These are phyloP conservation scores for Tricholoma bakamatsutake DNA, from an alignment of 768 basidiomycete genomes.

Conservation along the genomic window DNA sequence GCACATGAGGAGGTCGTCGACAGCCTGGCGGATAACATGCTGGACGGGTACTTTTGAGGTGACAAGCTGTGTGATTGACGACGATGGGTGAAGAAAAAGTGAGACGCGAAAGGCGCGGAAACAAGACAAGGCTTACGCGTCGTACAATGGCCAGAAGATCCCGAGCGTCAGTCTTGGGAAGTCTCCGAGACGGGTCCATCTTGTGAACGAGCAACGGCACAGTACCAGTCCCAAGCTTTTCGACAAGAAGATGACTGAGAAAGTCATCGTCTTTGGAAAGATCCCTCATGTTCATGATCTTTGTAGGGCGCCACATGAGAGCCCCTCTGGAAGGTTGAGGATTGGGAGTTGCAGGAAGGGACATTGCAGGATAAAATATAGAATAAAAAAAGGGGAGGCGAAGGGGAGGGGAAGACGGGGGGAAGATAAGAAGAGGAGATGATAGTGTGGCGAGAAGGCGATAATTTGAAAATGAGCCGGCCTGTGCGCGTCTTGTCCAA, in stretches of 20 bases:
- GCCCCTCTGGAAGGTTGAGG: slow-evolving; percentile 18
- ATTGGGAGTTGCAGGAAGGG: slow-evolving; percentile 21
- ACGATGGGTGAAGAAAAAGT: slow-evolving; percentile 14
- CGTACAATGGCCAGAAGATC: slow-evolving; percentile 67
- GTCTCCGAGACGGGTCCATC: slow-evolving; percentile 73
- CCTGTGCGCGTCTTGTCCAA: slow-evolving; percentile 4
- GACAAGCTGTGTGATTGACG: slow-evolving; percentile 44
- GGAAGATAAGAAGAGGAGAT: slow-evolving; percentile 8
- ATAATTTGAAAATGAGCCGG: slow-evolving; percentile 3
- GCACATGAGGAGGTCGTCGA: slow-evolving; percentile 73
- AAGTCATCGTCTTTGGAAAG: slow-evolving; percentile 89
- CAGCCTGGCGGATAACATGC: slow-evolving; percentile 61
- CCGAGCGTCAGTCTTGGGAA: slow-evolving; percentile 68
- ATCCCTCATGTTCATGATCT: slow-evolving; percentile 89
- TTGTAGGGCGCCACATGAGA: slow-evolving; percentile 72
- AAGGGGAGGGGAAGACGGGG: slow-evolving; percentile 14
- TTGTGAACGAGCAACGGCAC: slow-evolving; percentile 86
- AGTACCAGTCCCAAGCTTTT: slow-evolving; percentile 76
- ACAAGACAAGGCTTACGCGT: slow-evolving; percentile 50
- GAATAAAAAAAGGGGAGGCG: slow-evolving; percentile 5
- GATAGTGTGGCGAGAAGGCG: slow-evolving; percentile 1
- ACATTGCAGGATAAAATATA: slow-evolving; percentile 19
- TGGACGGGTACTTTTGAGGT: slow-evolving; percentile 47
- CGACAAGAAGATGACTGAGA: slow-evolving; percentile 82
- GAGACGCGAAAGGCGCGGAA: slow-evolving; percentile 18